phyloP scores from a whole-genome alignment of 768 basidiomycete genomes.

The Termitomyces sp. region DNA sequence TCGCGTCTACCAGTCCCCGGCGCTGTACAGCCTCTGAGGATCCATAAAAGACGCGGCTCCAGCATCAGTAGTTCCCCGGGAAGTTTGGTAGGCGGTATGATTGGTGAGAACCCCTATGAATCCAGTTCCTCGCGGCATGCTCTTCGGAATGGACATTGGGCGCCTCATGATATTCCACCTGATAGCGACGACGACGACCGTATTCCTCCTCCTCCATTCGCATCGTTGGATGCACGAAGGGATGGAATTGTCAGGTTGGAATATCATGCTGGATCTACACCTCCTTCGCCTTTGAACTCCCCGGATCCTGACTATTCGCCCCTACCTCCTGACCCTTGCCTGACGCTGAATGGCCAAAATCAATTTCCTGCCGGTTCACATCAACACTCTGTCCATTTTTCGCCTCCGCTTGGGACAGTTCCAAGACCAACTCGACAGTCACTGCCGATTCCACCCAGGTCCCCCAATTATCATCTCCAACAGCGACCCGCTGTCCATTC shows the following conservation, averaged over 20 bases:
- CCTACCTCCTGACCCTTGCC: slow-evolving; percentile 2
- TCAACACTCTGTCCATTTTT: background rate
- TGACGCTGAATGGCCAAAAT: slow-evolving; percentile 4
- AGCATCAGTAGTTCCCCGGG: slow-evolving; percentile 5
- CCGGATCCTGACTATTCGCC: slow-evolving; percentile 10
- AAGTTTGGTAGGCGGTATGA: slow-evolving; percentile 4
- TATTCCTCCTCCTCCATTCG: slow-evolving; percentile 34
- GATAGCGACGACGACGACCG: slow-evolving; percentile 17
- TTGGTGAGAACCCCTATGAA: background rate
- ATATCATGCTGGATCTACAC: slow-evolving; percentile 18
- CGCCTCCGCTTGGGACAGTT: background rate
- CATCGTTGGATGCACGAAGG: slow-evolving; percentile 25
- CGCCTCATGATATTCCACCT: slow-evolving; percentile 5
- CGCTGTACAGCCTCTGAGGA: slow-evolving; percentile 27
- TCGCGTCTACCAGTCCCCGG: slow-evolving; percentile 5
- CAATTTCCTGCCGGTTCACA: background rate
- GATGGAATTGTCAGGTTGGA: slow-evolving; percentile 26
- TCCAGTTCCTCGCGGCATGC: background rate
- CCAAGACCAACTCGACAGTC: slow-evolving; percentile 16
- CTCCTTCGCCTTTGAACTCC: slow-evolving; percentile 16
- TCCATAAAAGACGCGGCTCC: slow-evolving; percentile 23
- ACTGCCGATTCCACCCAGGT: slow-evolving; percentile 9
- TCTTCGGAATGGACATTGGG: slow-evolving; percentile 1
- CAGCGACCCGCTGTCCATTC: slow-evolving; percentile 6
- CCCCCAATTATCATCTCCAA: slow-evolving; percentile 5